These are phyloP conservation scores for Aureobasidium mangrovei DNA, from an alignment of 2,329 filamentous ascomycete species.

Conservation along the genomic window DNA sequence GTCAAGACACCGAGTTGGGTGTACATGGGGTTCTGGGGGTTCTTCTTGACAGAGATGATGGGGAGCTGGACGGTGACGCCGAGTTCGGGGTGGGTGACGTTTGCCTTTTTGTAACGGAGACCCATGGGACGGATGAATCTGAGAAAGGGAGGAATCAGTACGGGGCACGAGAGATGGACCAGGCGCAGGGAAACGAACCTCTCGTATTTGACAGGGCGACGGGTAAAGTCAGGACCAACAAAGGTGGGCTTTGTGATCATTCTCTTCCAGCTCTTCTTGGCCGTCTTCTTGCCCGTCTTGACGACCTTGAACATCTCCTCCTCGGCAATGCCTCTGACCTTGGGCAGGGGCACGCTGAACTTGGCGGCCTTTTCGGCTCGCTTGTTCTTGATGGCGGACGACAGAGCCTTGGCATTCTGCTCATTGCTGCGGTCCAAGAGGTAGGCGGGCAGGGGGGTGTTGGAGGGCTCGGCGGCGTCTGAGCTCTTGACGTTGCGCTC, in stretches of 20 bases:
- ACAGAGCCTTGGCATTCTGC: constrained; percentile 65
- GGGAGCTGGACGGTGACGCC: constrained; percentile 77
- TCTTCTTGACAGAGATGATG: constrained; percentile 63
- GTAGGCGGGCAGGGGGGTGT: constrained; percentile 81
- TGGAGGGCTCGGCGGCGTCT: constrained; percentile 66
- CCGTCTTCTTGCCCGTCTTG: constrained; percentile 89
- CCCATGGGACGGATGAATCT: constrained; percentile 64
- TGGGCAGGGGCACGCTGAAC: constrained; percentile 85
- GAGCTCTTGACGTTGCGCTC: constrained; percentile 89
- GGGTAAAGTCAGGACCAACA: constrained; percentile 82
- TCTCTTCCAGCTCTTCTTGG: constrained; percentile 72
- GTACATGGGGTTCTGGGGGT: constrained; percentile 81
- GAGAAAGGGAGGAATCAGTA: constrained; percentile 27
- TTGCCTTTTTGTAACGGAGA: constrained; percentile 68
- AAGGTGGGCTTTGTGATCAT: constrained; percentile 71
- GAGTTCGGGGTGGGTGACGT: constrained; percentile 63
- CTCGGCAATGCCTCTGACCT: constrained; percentile 86
- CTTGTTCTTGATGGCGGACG: constrained; percentile 90
- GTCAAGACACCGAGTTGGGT: constrained; percentile 86
- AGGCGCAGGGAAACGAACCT: not conserved
- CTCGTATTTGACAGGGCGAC: constrained; percentile 74
- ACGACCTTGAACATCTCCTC: constrained; percentile 97
- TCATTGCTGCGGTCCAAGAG: constrained; percentile 74
- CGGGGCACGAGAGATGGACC: not conserved
- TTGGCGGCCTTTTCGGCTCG: constrained; percentile 86